A percentile compares a stretch with the other conserved stretches of the same genome.
phyloP scores from a whole-genome alignment of 805 yeast species.

The Pichia eremophila region DNA sequence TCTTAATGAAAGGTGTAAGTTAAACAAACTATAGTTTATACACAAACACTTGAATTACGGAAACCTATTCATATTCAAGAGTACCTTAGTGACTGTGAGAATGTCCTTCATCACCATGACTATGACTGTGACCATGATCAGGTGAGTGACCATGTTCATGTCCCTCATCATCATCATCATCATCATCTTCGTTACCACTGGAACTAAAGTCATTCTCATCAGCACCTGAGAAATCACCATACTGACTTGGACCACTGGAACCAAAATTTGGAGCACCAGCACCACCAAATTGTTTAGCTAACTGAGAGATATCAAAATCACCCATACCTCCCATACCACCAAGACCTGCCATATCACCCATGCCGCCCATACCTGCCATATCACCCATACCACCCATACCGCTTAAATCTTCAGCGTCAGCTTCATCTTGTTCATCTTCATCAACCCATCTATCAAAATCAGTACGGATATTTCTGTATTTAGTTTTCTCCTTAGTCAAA shows the following conservation, averaged over 20 bases:
- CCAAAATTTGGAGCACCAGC: slow-evolving; percentile 48
- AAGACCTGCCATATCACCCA: slow-evolving; percentile 4
- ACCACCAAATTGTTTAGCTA: slow-evolving; percentile 26
- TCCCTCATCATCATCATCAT: slow-evolving; percentile 9
- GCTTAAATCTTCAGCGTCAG: slow-evolving; percentile 30
- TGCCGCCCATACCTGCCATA: slow-evolving; percentile 4
- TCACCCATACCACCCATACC: slow-evolving; percentile 10
- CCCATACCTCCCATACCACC: slow-evolving; percentile 2
- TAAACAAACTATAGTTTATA: too few species aligned
- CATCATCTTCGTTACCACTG: slow-evolving; percentile 22
- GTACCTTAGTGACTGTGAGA: background rate
- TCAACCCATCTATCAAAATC: slow-evolving; percentile 98
- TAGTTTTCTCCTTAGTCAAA: slow-evolving; percentile 77
- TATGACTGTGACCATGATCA: background rate
- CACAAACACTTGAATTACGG: background rate
- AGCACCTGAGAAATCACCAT: slow-evolving; percentile 14
- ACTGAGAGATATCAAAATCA: slow-evolving; percentile 20
- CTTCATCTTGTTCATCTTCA: slow-evolving; percentile 91
- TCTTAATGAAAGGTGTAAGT: too few species aligned
- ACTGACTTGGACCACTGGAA: slow-evolving; percentile 16
- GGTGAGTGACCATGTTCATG: background rate
- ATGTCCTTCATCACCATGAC: background rate
- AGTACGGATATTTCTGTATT: slow-evolving; percentile 74
- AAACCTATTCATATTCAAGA: background rate
- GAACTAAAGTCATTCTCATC: slow-evolving; percentile 20